Evolutionary conservation across 345 rosid species (phyloP), one percentile per base, ranked within the genome.

Genomic region (Physaria fendleri): DNA sequence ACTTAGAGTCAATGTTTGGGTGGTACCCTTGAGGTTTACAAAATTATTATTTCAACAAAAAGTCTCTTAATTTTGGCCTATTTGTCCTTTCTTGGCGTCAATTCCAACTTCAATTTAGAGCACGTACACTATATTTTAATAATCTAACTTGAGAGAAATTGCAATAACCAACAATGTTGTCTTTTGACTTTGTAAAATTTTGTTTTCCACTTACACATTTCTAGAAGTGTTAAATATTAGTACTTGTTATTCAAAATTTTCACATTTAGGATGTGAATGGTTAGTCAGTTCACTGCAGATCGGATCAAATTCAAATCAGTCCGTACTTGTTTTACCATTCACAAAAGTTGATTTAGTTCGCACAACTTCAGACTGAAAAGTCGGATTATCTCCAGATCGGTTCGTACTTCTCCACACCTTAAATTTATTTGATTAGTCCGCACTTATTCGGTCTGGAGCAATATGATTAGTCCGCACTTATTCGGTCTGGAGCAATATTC

Each of bases 121-220:
- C 73, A 68, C 60, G 65, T 58, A 60, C 56, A 41, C 56, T 22
- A 14, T 34, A 60, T 37, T 59, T 23, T 67, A 50, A 13, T 42
- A 59, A 14, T 33, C 14, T 12, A 43, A 43, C 58, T 42, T 40
- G 34, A 34, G 25, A 2, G 27, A 68, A 52, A 42, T 53, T 68
- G 44, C 62, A 68, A 45, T 14, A 68, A 68, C 73, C 73, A 52
- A 68, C 49, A 68, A 35, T 60, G 48, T 53, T 68, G 67, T 60
- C 67, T 68, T 25, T 68, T 68, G 67, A 53, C 67, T 53, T 60
- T 28, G 32, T n/a, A 43, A 60, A 53, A 20, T 8, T 52, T 18
- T 45, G 21, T 56, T 53, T 61, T 61, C 72, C 72, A 59, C 32
- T 42, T 51, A 37, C 40, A 55, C 40, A 59, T 41, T 34, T 34